Base-by-base conservation (phyloP, 2,329 filamentous ascomycete species). In the Xylariomycetidae sp. region DNA sequence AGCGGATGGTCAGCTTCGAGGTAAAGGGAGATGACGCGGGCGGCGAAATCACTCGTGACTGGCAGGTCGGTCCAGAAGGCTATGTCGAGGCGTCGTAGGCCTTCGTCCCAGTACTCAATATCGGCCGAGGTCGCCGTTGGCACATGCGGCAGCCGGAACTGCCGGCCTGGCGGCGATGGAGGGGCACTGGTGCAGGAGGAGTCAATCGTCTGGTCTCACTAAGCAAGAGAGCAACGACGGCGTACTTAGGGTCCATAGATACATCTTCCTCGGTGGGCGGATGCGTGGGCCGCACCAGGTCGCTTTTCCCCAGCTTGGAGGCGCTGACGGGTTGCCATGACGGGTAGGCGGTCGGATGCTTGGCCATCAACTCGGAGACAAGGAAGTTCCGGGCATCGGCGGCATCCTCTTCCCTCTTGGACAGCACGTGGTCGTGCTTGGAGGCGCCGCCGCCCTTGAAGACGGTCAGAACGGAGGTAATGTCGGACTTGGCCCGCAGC, bases 1-100 rank as follows among this genome's bases (percentile, higher is more conserved):
- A 65, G 44, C 0, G 61, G 59, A 31, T 63, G 57, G 10, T 65
- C 60, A 2, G 59, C 63, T 31, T 50, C 43, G 5, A 63, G 37
- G 25, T 63, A 63, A 2, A 56, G 35, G 2, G 59, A 63, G n/a
- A 63, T 56, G 15, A 47, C 42, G 9, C 43, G 47, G 2, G 51
- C 52, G n/a, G 57, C 54, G 10, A 56, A 37, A 5, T 55, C 45
- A 27, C 54, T 46, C 1, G 45, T 27, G 5, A 63, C 42, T 5
- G 38, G 23, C 5, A 61, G 48, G 17, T 54, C 37, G 10, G 62
- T 60, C 63, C 63, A 60, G 34, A 49, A 48, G 9, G 33, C 18
- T 20, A 64, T 54, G 3, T 53, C 31, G 2, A 62, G 39, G 2
- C 44, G 14, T 4, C 30, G 29, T 1, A 63, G 43, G 9, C 52